These are phyloP conservation scores for Crithidia sp. DNA, from an alignment of 208 protist species.

Conservation along the genomic window DNA sequence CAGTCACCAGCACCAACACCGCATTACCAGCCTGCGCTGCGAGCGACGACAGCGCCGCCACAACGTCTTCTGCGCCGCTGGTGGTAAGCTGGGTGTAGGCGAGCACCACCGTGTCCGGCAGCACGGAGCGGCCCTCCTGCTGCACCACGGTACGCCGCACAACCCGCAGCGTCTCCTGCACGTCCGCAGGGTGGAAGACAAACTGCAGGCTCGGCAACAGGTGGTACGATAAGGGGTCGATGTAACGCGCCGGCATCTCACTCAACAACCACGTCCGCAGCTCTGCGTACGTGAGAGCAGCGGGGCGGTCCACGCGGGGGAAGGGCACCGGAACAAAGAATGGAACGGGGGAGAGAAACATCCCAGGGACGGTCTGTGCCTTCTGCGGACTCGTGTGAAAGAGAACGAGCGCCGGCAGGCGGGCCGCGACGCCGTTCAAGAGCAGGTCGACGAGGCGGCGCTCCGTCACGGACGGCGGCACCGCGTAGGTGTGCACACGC, in stretches of 20 bases:
- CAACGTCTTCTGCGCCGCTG: slow-evolving; percentile 36
- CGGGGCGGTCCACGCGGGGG: neutral
- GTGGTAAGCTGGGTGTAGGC: slow-evolving; percentile 37
- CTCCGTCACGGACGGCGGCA: slow-evolving; percentile 5
- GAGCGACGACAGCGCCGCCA: slow-evolving; percentile 37
- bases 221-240: slow-evolving; percentile 44
- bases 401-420: slow-evolving; percentile 21
- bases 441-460: slow-evolving; percentile 21
- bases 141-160: slow-evolving; percentile 4
- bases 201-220: slow-evolving; percentile 36
- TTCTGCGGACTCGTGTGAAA: slow-evolving; percentile 20
- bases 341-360: slow-evolving; percentile 9
- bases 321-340: slow-evolving; percentile 1
- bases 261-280: slow-evolving; percentile 47
- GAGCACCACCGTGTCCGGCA: slow-evolving; percentile 30
- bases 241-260: slow-evolving; percentile 38
- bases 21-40: slow-evolving; percentile 37
- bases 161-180: slow-evolving; percentile 15
- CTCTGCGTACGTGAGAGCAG: slow-evolving; percentile 12
- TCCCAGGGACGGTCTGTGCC: slow-evolving; percentile 20
- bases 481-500: slow-evolving; percentile 23
- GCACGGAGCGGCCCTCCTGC: slow-evolving; percentile 7
- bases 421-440: slow-evolving; percentile 10
- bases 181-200: slow-evolving; percentile 27
- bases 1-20: slow-evolving; percentile 39